A percentile compares a stretch with the other conserved stretches of the same genome.
phyloP scores from a whole-genome alignment of 495 filamentous ascomycete species.

The Podospora anserina region DNA sequence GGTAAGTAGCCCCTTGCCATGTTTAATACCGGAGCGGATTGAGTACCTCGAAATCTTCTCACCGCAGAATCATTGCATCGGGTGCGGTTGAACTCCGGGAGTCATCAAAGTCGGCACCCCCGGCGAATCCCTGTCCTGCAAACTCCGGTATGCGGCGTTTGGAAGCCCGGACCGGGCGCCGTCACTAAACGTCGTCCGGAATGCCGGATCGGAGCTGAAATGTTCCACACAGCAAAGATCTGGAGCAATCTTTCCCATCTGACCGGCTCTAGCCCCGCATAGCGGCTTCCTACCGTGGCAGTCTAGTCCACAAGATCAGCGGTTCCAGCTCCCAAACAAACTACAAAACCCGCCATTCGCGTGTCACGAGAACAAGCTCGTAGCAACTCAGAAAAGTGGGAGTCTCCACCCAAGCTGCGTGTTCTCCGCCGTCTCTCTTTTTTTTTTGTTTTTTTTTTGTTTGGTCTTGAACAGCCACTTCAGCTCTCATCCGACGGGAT shows the following conservation, averaged over 20 bases:
- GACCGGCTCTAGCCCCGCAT: background rate
- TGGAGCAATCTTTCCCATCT: background rate
- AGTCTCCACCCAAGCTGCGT: background rate
- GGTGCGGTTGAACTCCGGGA: background rate
- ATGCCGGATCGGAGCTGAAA: background rate
- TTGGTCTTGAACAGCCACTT: background rate
- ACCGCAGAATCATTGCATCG: background rate
- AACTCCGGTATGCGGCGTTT: background rate
- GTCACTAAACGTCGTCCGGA: constrained; percentile 1
- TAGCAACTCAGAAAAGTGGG: background rate
- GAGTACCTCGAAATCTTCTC: background rate
- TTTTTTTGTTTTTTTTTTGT: background rate
- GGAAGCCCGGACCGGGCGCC: background rate
- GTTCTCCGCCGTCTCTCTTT: background rate
- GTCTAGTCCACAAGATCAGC: background rate
- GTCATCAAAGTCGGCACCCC: background rate
- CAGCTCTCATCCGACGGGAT: background rate
- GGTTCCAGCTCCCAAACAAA: background rate
- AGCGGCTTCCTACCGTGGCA: background rate
- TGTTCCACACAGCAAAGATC: background rate
- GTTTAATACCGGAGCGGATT: background rate
- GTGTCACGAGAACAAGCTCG: background rate
- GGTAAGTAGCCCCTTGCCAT: no score
- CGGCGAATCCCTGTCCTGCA: background rate
- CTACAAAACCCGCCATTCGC: background rate